phyloP scores from a whole-genome alignment of 2,329 filamentous ascomycete species.

The Aspergillus sp. region DNA sequence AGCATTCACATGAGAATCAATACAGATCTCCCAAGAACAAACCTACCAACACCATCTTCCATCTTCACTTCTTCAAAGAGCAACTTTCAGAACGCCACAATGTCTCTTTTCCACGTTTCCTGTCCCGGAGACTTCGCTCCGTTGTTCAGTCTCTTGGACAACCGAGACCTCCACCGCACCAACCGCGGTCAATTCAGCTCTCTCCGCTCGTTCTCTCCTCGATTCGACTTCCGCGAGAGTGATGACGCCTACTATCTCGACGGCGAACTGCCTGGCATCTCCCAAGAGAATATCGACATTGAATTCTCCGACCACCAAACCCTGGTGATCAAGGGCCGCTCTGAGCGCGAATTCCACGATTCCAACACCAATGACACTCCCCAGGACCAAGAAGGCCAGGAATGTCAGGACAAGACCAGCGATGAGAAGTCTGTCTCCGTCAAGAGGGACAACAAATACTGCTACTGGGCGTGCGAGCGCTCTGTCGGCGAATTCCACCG shows the following conservation, averaged over 20 bases:
- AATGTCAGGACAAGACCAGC: too few relatives aligned
- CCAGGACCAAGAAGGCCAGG: constrained; percentile 24
- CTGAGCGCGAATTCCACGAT: constrained; percentile 30
- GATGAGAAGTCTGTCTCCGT: too few relatives aligned
- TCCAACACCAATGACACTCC: constrained; percentile 44
- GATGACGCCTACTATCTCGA: constrained; percentile 39
- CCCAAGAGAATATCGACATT: constrained; percentile 40
- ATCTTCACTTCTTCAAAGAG: constrained; percentile 1
- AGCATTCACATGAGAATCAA: not conserved
- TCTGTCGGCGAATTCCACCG: too few relatives aligned
- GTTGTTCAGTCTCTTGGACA: constrained; percentile 43
- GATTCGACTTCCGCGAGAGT: constrained; percentile 42
- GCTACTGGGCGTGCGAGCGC: too few relatives aligned
- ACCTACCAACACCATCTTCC: not conserved
- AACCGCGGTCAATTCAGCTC: constrained; percentile 8
- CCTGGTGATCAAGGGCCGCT: constrained; percentile 39
- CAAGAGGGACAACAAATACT: too few relatives aligned
- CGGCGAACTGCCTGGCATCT: constrained; percentile 44
- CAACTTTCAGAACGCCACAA: constrained; percentile 13
- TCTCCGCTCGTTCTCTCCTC: constrained; percentile 34
- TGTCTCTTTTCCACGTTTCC: constrained; percentile 31
- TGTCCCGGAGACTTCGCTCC: constrained; percentile 33
- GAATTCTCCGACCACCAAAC: constrained; percentile 43
- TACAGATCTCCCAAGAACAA: not conserved
- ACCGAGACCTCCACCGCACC: constrained; percentile 34